Evolutionary conservation across 2,329 filamentous ascomycete species (phyloP).

Genomic region (Colletotrichum sp.): DNA sequence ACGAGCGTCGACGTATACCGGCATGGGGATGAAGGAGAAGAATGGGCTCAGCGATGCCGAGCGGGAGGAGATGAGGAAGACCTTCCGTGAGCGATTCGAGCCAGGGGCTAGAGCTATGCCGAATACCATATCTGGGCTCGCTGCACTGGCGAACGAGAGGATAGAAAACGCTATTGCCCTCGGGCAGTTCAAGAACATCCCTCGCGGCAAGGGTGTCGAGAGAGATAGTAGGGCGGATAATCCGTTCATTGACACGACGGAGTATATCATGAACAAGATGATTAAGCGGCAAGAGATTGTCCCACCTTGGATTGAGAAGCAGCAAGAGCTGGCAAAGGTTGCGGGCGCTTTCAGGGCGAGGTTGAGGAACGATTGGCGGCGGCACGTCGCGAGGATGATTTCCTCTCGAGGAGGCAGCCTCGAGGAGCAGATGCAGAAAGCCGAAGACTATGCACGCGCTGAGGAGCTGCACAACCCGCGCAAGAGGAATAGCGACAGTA

Average conservation of each 20-base stretch:
- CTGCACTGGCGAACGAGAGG: conserved; percentile 83
- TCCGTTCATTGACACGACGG: conserved; percentile 93
- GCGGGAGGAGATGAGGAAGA: conserved; percentile 70
- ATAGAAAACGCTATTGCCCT: conserved; percentile 94
- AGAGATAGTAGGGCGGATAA: conserved; percentile 83
- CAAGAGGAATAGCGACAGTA: conserved; percentile 48
- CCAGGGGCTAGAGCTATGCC: conserved; percentile 76
- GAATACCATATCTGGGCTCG: conserved; percentile 77
- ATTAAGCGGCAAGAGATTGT: conserved; percentile 96
- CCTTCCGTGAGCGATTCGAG: conserved; percentile 82
- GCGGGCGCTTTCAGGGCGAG: conserved; percentile 73
- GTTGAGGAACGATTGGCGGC: conserved; percentile 82
- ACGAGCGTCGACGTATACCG: conserved; percentile 56
- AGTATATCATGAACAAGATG: conserved; percentile 99
- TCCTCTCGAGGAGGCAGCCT: conserved; percentile 77
- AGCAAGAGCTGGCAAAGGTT: conserved; percentile 82
- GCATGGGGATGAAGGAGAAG: conserved; percentile 47
- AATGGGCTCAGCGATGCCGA: conserved; percentile 72
- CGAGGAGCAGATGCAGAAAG: conserved; percentile 73
- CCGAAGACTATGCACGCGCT: conserved; percentile 75
- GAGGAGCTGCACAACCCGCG: conserved; percentile 71
- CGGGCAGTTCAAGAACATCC: conserved; percentile 86
- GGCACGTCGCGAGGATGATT: conserved; percentile 81
- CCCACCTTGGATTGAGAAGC: conserved; percentile 98
- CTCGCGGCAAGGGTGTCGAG: conserved; percentile 79